Percentiles rank a stretch among this genome's conserved stretches.
These are phyloP conservation scores for Suillus spraguei DNA, from an alignment of 768 basidiomycete species.

Conservation along the genomic window DNA sequence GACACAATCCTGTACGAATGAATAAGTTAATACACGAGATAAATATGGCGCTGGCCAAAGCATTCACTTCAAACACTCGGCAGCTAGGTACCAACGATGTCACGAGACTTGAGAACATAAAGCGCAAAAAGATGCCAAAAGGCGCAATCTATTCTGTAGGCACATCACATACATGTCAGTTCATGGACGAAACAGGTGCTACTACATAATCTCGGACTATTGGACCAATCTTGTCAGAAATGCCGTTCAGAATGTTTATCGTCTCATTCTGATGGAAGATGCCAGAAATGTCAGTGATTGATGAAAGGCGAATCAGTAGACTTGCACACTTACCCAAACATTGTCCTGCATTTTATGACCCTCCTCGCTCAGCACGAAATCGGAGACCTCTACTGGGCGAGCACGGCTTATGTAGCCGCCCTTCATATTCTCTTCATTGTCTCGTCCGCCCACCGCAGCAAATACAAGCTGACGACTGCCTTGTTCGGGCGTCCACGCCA, in stretches of 20 bases:
- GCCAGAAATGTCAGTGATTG: not conserved
- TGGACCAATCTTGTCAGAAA: conserved; percentile 16
- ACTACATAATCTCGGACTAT: conserved; percentile 19
- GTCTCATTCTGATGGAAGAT: conserved; percentile 19
- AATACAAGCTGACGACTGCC: conserved; percentile 39
- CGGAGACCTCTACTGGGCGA: conserved; percentile 29
- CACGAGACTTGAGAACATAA: not conserved
- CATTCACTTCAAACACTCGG: no score
- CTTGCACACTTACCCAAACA: conserved; percentile 34
- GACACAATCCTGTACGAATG: no score
- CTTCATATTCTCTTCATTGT: conserved; percentile 24
- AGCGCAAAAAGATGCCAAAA: not conserved
- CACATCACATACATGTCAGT: not conserved
- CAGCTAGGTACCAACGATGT: no score
- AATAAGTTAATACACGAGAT: no score
- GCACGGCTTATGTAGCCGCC: conserved; percentile 21
- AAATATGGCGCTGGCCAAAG: no score
- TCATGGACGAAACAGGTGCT: not conserved
- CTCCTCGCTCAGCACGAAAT: conserved; percentile 34
- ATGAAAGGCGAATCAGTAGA: not conserved
- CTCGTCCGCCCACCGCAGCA: conserved; percentile 28
- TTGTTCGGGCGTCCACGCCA: conserved; percentile 29
- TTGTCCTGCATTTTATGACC: conserved; percentile 32
- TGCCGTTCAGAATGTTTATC: conserved; percentile 20
- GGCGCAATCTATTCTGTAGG: not conserved